A percentile compares a stretch with the other conserved stretches of the same genome.
phyloP scores from a whole-genome alignment of 1,284 basidiomycete species.

The Trichosporon faecale region DNA sequence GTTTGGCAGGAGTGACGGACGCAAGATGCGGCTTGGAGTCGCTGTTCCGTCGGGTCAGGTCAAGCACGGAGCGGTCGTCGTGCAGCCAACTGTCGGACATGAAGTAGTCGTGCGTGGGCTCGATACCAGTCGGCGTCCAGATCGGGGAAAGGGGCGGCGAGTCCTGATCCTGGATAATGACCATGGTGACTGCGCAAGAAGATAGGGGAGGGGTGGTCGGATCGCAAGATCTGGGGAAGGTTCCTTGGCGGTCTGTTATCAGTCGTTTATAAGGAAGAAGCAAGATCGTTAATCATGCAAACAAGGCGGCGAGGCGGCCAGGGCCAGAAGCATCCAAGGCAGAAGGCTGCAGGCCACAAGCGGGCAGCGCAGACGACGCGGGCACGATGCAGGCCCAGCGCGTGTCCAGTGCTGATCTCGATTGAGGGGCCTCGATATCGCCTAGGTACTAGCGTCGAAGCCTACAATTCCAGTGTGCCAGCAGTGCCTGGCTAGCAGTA shows the following conservation, averaged over 20 bases:
- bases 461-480: conserved; percentile 10
- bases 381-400: neutral
- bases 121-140: neutral
- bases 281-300: neutral
- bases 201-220: neutral
- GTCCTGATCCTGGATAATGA: neutral
- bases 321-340: neutral
- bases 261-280: neutral
- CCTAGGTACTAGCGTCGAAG: conserved; percentile 7
- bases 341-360: neutral
- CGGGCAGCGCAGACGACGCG: neutral
- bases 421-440: conserved; percentile 4
- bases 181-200: neutral
- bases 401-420: conserved; percentile 1
- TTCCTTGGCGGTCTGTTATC: neutral
- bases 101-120: neutral
- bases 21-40: neutral
- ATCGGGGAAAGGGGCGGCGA: neutral
- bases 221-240: neutral
- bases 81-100: neutral
- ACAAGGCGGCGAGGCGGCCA: neutral
- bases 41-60: neutral
- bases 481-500: conserved; percentile 1
- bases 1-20: neutral
- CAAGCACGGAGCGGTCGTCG: neutral